Conservation (phyloP, 2,329 filamentous ascomycete genomes). For the Ceratocystis papillata region DNA sequence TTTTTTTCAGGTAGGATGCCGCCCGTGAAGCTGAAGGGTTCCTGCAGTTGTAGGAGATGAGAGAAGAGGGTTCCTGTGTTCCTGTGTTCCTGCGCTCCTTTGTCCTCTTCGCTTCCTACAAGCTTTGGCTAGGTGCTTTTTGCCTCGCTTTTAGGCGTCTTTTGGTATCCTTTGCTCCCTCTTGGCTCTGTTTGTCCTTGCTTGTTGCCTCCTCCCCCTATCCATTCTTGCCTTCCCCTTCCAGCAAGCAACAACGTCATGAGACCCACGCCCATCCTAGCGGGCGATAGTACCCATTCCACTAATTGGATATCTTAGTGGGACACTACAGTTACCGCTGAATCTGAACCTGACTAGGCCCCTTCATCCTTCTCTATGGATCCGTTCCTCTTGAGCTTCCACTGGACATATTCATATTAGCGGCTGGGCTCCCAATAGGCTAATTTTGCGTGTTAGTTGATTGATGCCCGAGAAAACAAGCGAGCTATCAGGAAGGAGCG, state of each 20-base stretch:
- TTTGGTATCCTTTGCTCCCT: neutral
- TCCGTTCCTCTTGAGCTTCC: neutral
- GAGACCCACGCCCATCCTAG: neutral
- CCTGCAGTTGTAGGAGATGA: slow-evolving; percentile 5
- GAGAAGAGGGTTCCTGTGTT: neutral
- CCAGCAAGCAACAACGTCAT: slow-evolving; percentile 13
- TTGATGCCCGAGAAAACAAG: neutral
- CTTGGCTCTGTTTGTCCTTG: neutral
- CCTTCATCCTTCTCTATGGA: neutral
- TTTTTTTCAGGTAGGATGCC: neutral
- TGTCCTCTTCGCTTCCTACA: neutral
- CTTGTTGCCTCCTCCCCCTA: neutral
- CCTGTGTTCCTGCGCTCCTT: neutral
- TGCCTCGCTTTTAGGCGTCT: neutral
- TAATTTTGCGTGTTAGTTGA: neutral
- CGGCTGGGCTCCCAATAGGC: neutral
- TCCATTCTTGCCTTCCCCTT: slow-evolving; percentile 14
- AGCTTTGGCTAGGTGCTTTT: neutral
- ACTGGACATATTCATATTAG: neutral
- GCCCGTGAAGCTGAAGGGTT: neutral
- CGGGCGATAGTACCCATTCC: neutral
- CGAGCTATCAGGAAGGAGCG: neutral
- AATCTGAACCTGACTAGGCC: neutral
- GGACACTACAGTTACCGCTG: no score
- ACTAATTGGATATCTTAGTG: neutral